Percentiles rank a stretch among this genome's conserved stretches.
Conservation (phyloP, 495 filamentous ascomycete species). For the Trichoderma orchidacearum region DNA sequence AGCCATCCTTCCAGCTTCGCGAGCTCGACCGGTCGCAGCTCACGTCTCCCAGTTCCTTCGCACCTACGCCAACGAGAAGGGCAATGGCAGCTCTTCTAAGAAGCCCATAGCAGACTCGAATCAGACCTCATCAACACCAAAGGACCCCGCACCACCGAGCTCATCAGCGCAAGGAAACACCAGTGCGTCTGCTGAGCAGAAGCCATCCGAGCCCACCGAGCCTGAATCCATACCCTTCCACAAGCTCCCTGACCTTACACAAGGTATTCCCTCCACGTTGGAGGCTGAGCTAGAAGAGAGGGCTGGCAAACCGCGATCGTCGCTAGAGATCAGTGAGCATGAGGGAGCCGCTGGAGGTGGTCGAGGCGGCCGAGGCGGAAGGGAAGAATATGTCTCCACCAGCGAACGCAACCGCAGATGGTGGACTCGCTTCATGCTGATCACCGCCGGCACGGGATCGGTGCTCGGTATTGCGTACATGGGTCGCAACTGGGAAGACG, state of each 20-base stretch:
- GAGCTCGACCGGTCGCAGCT: not conserved
- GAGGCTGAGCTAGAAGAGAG: conserved; percentile 40
- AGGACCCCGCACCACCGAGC: not conserved
- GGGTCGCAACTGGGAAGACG: conserved; percentile 64
- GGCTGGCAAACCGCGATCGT: conserved; percentile 17
- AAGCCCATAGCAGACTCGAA: not conserved
- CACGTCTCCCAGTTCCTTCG: not conserved
- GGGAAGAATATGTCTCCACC: conserved; percentile 68
- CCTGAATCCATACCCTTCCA: conserved; percentile 16
- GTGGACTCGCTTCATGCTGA: conserved; percentile 34
- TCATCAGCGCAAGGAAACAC: not conserved
- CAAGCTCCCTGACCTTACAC: conserved; percentile 74
- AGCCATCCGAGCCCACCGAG: not conserved
- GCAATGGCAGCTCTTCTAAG: not conserved
- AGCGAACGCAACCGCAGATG: conserved; percentile 64
- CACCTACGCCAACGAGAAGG: not conserved
- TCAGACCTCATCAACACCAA: not conserved
- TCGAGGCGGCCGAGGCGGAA: conserved; percentile 25
- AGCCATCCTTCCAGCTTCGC: not conserved
- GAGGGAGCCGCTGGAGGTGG: conserved; percentile 36
- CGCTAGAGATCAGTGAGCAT: conserved; percentile 46
- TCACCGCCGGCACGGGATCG: conserved; percentile 19
- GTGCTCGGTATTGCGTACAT: conserved; percentile 40
- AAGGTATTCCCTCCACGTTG: conserved; percentile 83
- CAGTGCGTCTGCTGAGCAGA: not conserved